Evolutionary conservation across 2,329 filamentous ascomycete species (phyloP), one percentile per base, ranked within the genome.

Genomic region (Claviceps lovelessii): DNA sequence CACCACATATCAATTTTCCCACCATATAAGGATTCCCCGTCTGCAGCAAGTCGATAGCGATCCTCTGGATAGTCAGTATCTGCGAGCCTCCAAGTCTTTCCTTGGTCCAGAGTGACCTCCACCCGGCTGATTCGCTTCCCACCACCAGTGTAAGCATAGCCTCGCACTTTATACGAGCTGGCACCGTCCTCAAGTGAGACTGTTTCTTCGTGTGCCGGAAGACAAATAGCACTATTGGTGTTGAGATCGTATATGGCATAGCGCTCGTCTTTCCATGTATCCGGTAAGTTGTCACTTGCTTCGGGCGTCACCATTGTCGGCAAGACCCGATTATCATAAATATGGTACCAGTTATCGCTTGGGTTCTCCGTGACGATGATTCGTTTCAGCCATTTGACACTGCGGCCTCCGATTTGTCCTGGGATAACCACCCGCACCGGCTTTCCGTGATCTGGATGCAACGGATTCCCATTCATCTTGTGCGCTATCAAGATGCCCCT

Each of bases 191-290:
- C 61, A 4, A 88, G 61, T 4, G 71, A 65, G 0, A 93, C 56
- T 37, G 70, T 73, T 67, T 95, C 88, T 49, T 89, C 78, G 59
- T 96, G 90, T 9, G 84, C 82, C 0, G 90, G 90, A 64, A 84
- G 88, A 44, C 81, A 88, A 45, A 84, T 85, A 6, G 86, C 89
- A 19, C 88, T 91, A 63, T 96, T 96, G 17, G 86, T 83, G 61
- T 86, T 94, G 9, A 96, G 77, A 61, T 95, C 90, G 66, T 95
- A 95, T 57, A 96, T 95, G 23, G 89, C 89, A 64, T 95, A 95
- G 57, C 88, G 79, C 59, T 95, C 90, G 65, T 96, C 90, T 62
- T 75, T 84, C 90, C 90, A 96, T 72, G 84, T 88, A 28, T 84
- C 79, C 0, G 82, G 80, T 53, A 90, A 75, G 58, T 85, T 80